phyloP scores from a whole-genome alignment of 306 rosid genomes.

The Arachis hypogaea region DNA sequence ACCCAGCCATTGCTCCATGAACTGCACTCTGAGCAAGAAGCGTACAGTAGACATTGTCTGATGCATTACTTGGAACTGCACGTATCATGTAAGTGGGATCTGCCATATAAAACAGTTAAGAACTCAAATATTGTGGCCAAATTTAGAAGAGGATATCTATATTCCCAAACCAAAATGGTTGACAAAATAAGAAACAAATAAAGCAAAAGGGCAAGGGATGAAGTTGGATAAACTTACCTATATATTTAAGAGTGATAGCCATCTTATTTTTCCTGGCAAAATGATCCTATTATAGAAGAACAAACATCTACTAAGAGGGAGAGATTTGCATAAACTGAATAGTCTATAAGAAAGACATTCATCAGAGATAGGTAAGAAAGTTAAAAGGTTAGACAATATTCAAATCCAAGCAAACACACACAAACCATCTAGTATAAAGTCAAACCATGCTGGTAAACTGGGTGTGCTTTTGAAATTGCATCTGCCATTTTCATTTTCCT shows the following conservation, averaged over 20 bases:
- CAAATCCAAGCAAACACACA: background rate
- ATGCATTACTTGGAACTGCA: slow-evolving; percentile 87
- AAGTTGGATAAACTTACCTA: slow-evolving; percentile 56
- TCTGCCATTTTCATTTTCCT: slow-evolving; percentile 1
- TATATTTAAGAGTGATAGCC: slow-evolving; percentile 71
- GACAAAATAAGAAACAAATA: slow-evolving; percentile 18
- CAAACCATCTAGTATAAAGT: slow-evolving; percentile 21
- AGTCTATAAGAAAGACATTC: slow-evolving; percentile 6
- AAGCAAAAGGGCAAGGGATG: slow-evolving; percentile 24
- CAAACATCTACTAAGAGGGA: slow-evolving; percentile 24
- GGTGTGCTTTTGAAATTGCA: slow-evolving; percentile 11
- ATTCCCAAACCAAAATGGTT: slow-evolving; percentile 2
- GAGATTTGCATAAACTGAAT: slow-evolving; percentile 28
- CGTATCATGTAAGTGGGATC: slow-evolving; percentile 98
- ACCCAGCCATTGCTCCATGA: slow-evolving; percentile 97
- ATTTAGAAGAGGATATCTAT: background rate
- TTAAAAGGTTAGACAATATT: slow-evolving; percentile 6
- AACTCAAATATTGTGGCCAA: slow-evolving; percentile 19
- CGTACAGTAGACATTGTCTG: slow-evolving; percentile 89
- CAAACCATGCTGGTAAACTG: background rate
- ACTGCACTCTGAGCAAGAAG: slow-evolving; percentile 92
- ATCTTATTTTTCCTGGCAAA: slow-evolving; percentile 57
- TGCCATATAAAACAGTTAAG: slow-evolving; percentile 42
- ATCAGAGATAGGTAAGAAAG: background rate
- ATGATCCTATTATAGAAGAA: slow-evolving; percentile 56